Evolutionary conservation across 441 rosid species (phyloP).

Genomic region (Hypseocharis bilobata): DNA sequence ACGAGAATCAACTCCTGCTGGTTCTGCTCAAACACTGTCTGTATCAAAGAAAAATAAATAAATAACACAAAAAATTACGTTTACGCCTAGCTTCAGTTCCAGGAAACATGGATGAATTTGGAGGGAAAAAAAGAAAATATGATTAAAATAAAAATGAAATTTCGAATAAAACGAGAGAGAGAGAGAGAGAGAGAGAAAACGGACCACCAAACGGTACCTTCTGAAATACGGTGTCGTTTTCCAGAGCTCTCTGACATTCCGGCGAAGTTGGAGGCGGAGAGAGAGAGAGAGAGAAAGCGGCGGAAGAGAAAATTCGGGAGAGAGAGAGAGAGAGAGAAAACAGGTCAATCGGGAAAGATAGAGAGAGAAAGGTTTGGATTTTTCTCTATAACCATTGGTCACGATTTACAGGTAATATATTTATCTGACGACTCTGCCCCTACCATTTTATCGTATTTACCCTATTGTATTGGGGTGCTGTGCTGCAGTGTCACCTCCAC

Average conservation of each 20-base stretch:
- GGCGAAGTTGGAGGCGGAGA: slow-evolving; percentile 6
- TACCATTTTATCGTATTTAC: not conserved
- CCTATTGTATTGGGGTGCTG: not conserved
- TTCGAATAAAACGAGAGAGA: not conserved
- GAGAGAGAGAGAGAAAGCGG: slow-evolving; percentile 1
- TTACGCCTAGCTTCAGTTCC: not conserved
- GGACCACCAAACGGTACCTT: not conserved
- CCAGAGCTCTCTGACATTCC: slow-evolving; percentile 1
- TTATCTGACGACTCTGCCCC: slow-evolving; percentile 1
- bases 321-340: not conserved
- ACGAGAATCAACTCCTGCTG: not conserved
- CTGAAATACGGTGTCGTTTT: not conserved
- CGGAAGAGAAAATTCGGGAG: not conserved
- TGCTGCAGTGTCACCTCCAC: not conserved
- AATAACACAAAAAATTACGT: not conserved
- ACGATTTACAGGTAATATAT: slow-evolving; percentile 1
- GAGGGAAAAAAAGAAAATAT: not conserved
- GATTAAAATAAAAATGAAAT: not conserved
- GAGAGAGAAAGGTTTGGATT: not conserved
- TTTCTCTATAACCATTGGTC: slow-evolving; percentile 8
- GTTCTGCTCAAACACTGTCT: not conserved
- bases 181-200: not conserved
- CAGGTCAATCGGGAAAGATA: slow-evolving; percentile 7
- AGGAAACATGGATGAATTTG: not conserved
- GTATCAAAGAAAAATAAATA: not conserved